These are phyloP conservation scores for Penicillium cataractarum DNA, from an alignment of 495 filamentous ascomycete genomes.

Conservation along the genomic window DNA sequence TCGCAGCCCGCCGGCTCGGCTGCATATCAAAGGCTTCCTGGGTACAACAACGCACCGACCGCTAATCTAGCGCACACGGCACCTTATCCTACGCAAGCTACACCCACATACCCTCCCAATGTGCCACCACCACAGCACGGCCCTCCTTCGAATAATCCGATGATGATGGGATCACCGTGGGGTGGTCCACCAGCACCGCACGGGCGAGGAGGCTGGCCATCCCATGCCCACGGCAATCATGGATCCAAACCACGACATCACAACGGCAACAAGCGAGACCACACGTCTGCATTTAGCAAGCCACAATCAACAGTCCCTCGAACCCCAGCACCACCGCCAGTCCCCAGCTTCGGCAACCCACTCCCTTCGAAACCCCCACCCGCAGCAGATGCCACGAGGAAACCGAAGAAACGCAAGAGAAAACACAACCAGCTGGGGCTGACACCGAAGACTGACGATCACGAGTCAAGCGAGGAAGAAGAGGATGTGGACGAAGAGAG, in stretches of 20 bases:
- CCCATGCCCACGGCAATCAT: constrained; percentile 50
- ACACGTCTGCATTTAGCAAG: constrained; percentile 47
- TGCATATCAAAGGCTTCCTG: constrained; percentile 33
- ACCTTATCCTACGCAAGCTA: constrained; percentile 28
- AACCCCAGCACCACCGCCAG: constrained; percentile 56
- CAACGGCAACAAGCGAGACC: constrained; percentile 42
- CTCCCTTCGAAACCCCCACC: constrained; percentile 65
- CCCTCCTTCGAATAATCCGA: constrained; percentile 40
- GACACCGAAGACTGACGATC: constrained; percentile 71
- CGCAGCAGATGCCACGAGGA: constrained; percentile 40
- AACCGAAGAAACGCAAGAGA: constrained; percentile 74
- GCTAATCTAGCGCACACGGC: constrained; percentile 26
- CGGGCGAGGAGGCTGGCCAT: constrained; percentile 45
- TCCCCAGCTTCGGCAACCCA: constrained; percentile 64
- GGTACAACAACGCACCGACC: constrained; percentile 29
- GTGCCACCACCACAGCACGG: constrained; percentile 30
- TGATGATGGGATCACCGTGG: constrained; percentile 62
- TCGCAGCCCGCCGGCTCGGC: constrained; percentile 33
- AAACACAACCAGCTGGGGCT: constrained; percentile 80
- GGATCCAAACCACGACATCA: constrained; percentile 37
- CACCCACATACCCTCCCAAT: constrained; percentile 32
- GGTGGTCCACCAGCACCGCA: constrained; percentile 48
- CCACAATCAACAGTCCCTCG: constrained; percentile 40
- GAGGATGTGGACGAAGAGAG: constrained; percentile 73
- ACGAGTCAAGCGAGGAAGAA: constrained; percentile 72